Percentiles rank a stretch among this genome's conserved stretches.
Conservation (phyloP, 2,329 filamentous ascomycete species). For the Pseudovirgaria hyperparasitica region DNA sequence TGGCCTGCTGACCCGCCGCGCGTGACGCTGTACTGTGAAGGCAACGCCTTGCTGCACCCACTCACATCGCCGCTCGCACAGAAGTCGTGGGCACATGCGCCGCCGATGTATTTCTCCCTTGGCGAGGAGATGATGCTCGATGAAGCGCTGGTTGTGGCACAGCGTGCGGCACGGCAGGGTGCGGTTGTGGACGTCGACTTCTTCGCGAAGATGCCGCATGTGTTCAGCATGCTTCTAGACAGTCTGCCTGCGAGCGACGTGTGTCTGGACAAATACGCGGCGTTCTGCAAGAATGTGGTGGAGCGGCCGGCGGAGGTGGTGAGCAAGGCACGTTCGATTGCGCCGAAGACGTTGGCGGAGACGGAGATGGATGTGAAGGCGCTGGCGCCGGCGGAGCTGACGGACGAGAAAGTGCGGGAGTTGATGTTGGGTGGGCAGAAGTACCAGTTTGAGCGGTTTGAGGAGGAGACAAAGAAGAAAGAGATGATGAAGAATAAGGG, state of each 20-base stretch:
- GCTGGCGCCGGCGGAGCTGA: constrained; percentile 15
- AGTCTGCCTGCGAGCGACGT: constrained; percentile 12
- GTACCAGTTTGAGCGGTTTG: background rate
- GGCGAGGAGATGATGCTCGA: constrained; percentile 63
- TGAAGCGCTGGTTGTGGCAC: constrained; percentile 50
- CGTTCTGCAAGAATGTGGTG: constrained; percentile 19
- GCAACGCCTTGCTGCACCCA: constrained; percentile 44
- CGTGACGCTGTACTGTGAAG: constrained; percentile 35
- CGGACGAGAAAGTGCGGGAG: constrained; percentile 16
- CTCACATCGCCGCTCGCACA: constrained; percentile 51
- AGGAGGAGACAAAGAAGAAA: too few species aligned
- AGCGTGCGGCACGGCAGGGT: constrained; percentile 41
- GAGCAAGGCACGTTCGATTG: constrained; percentile 14
- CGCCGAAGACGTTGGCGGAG: constrained; percentile 18
- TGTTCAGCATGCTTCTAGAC: constrained; percentile 39
- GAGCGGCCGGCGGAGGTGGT: constrained; percentile 9
- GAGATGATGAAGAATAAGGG: too few species aligned
- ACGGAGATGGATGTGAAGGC: constrained; percentile 13
- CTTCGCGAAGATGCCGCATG: constrained; percentile 73
- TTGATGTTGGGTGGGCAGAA: constrained; percentile 14
- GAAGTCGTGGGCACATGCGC: constrained; percentile 46
- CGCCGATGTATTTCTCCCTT: constrained; percentile 54
- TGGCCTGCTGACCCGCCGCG: constrained; percentile 35
- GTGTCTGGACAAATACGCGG: constrained; percentile 24
- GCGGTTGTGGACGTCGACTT: constrained; percentile 54